Base-by-base conservation (phyloP, 1,284 basidiomycete species). In the Ustilago sp. region DNA sequence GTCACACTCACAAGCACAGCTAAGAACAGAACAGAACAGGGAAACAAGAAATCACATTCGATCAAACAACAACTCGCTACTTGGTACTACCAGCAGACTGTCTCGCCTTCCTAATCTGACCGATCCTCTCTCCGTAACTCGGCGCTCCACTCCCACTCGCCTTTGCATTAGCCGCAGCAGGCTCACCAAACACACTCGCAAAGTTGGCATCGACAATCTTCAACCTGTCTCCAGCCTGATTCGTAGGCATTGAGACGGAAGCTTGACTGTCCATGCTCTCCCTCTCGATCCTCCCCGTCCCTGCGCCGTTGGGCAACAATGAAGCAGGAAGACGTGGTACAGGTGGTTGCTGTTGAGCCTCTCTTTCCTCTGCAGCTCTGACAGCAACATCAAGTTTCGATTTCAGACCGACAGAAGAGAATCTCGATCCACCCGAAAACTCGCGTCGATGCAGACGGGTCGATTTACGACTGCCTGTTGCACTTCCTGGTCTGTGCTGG, bases 301-400 rank as follows among this genome's bases (percentile, higher is more conserved):
- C 65, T 11, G 57, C 48, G n/a, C 47, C 54, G 19, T n/a, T 57
- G 0, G 73, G 73, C 58, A 76, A 13, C 9, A 76, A 51, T 48
- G 74, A 71, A 5, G 60, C 63, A 1, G 74, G 68, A 13, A 76
- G 32, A 0, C 65, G 39, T 2, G 73, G 73, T 0, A 68, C 73
- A 8, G 39, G 12, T 17, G 43, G 43, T 43, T 59, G 55, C 12
- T 65, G 48, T 51, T 56, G 47, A 50, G 28, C 48, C 31, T 70
- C 72, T 12, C 60, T 54, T 36, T 70, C 67, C 19, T 75, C 73
- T 0, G 66, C 60, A 7, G 63, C 69, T 12, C 56, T 43, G 2
- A 77, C 66, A 1, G 69, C 66, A 3, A 66, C 74, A 35, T 77
- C 74, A 38, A 77, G 60, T 35, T 77, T 77, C 6, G 63, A 60